Base-by-base conservation (phyloP, 768 basidiomycete genomes). In the Russula griseocarnosa region DNA sequence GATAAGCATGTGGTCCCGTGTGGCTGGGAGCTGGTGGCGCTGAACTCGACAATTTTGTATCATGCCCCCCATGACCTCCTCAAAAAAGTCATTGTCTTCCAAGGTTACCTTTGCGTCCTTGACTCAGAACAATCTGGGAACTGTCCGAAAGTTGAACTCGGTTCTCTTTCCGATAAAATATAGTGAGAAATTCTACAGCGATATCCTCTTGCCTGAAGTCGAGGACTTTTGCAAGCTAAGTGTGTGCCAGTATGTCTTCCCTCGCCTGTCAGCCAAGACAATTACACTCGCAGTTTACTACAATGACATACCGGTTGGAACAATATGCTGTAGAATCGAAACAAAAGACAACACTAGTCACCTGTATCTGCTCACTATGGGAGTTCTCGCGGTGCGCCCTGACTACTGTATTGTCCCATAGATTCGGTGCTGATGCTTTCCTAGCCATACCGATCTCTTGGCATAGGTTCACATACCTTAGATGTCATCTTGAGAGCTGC, bases 321-420 rank as follows among this genome's bases (percentile, higher is more conserved):
- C 86, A 5, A 83, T 94, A 70, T 93, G 90, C 74, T 92, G 90
- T 77, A 84, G 91, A 63, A 74, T 94, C 65, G 93, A 96, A 75
- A 81, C 78, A 58, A 83, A 84, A 70, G 80, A 83, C 70, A 81
- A 77, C 51, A 75, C 79, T 69, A 78, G 75, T 50, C 78, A 80
- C 53, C 75, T 92, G 63, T 95, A 95, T 76, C 81, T 94, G 72
- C 92, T 94, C 87, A 95, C 94, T 55, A 87, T 95, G 86, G 94
- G 92, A 50, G 77, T 95, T 66, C 84, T 95, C 60, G 92, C 91
- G 61, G 92, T 94, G 77, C 76, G 85, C 77, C 53, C 52, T 54
- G 22, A 66, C 58, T 58, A 54, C 18, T 32, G 18, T 36, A 28
- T 30, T 47, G 7, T n/a, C 38, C 28, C 52, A 40, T 38, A n/a